phyloP scores from a whole-genome alignment of 2,329 filamentous ascomycete species.

The Hawksworthiomyces lignivorus region DNA sequence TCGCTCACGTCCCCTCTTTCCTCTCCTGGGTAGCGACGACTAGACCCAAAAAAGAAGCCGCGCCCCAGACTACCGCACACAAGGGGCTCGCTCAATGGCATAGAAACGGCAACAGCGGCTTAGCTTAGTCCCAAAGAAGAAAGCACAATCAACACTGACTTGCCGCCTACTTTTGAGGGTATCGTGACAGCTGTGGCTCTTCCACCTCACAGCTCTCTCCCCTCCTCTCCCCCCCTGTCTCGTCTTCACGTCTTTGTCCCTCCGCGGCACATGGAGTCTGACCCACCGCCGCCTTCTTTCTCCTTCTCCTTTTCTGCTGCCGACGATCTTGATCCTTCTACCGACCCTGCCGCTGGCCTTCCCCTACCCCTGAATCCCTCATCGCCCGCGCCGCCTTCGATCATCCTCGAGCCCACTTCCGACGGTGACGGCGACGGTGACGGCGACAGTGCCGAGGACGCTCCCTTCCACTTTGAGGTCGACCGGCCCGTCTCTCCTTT shows the following conservation, averaged over 20 bases:
- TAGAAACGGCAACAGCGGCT: too few relatives aligned
- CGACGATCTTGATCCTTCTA: neutral
- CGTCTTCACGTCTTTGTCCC: neutral
- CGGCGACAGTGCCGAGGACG: slow-evolving; percentile 1
- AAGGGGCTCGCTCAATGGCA: too few relatives aligned
- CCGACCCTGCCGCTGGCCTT: neutral
- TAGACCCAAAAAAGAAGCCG: too few relatives aligned
- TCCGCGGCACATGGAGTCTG: slow-evolving; percentile 10
- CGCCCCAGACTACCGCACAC: too few relatives aligned
- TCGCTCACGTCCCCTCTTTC: too few relatives aligned
- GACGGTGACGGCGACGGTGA: slow-evolving; percentile 3
- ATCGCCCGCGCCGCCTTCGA: slow-evolving; percentile 6
- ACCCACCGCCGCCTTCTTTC: slow-evolving; percentile 4
- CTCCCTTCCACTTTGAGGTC: slow-evolving; percentile 7
- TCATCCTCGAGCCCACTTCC: slow-evolving; percentile 10
- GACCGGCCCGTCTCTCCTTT: neutral
- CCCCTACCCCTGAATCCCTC: too few relatives aligned
- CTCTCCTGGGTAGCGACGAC: too few relatives aligned
- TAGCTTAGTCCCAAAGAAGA: slow-evolving; percentile 9
- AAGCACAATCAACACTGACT: slow-evolving; percentile 4
- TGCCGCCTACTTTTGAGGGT: too few relatives aligned
- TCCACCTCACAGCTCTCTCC: too few relatives aligned
- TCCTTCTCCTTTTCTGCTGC: slow-evolving; percentile 3
- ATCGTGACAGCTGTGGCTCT: too few relatives aligned
- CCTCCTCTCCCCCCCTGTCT: too few relatives aligned